phyloP scores from a whole-genome alignment of 2,329 filamentous ascomycete species.

The Ophidiomyces ophidiicola region DNA sequence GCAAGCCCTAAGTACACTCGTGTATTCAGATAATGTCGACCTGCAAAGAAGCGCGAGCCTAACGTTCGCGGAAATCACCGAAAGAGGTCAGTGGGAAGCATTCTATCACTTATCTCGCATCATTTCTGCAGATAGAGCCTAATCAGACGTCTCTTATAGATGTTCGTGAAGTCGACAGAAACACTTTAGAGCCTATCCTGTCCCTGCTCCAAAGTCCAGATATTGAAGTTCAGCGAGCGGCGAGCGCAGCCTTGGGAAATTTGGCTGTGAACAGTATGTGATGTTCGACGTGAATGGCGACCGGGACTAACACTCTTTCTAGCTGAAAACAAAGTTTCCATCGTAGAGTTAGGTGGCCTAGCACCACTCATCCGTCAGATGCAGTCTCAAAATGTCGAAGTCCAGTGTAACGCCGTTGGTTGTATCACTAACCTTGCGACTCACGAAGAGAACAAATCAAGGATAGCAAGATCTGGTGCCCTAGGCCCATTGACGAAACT shows the following conservation, averaged over 20 bases:
- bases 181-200: conserved; percentile 90
- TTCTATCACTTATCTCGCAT: neutral
- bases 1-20: conserved; percentile 82
- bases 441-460: conserved; percentile 98
- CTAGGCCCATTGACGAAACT: conserved; percentile 79
- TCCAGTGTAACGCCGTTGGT: conserved; percentile 96
- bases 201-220: conserved; percentile 90
- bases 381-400: conserved; percentile 95
- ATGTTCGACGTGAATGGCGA: conserved; percentile 5
- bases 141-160: conserved; percentile 43
- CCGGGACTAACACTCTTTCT: conserved; percentile 6
- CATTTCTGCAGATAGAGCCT: neutral
- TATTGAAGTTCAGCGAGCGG: conserved; percentile 92
- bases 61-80: conserved; percentile 97
- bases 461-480: conserved; percentile 90
- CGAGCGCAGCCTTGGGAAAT: conserved; percentile 90
- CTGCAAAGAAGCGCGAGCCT: conserved; percentile 92
- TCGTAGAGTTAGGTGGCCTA: conserved; percentile 82
- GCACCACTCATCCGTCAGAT: conserved; percentile 91
- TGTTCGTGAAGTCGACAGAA: conserved; percentile 87
- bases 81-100: conserved; percentile 57
- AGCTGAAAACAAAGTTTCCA: conserved; percentile 97
- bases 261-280: conserved; percentile 86
- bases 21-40: conserved; percentile 98
- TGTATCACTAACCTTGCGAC: conserved; percentile 98